Conservation (phyloP, 1,284 basidiomycete species). For the Ustilago esculenta region DNA sequence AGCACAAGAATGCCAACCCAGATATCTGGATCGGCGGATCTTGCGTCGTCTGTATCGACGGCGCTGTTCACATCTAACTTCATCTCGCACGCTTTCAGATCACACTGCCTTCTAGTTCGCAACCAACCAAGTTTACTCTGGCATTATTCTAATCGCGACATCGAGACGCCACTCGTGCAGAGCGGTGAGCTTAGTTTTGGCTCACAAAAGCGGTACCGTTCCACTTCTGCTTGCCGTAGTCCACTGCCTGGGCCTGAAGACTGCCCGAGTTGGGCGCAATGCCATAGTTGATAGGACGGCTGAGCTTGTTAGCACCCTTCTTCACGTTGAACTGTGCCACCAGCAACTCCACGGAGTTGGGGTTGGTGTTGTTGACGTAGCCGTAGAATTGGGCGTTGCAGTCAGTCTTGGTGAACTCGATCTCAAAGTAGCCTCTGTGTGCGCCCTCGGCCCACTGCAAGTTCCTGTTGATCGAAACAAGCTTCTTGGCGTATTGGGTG, state of each 20-base stretch:
- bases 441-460: constrained; percentile 76
- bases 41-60: constrained; percentile 45
- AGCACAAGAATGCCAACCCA: constrained; percentile 4
- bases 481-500: constrained; percentile 62
- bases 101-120: background rate
- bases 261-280: constrained; percentile 40
- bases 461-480: constrained; percentile 71
- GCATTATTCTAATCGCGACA: too few relatives aligned
- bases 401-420: constrained; percentile 36
- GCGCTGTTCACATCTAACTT: constrained; percentile 22
- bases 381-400: constrained; percentile 74
- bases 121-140: background rate
- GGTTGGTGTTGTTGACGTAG: constrained; percentile 72
- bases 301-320: constrained; percentile 71
- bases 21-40: constrained; percentile 54
- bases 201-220: constrained; percentile 50
- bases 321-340: constrained; percentile 66
- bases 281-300: constrained; percentile 72
- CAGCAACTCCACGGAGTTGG: constrained; percentile 70
- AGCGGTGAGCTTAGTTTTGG: constrained; percentile 2
- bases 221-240: constrained; percentile 46
- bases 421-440: constrained; percentile 73
- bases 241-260: constrained; percentile 41
- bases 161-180: too few relatives aligned
- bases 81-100: background rate